Base-by-base conservation (phyloP, 2,329 filamentous ascomycete genomes). In the Ophiostoma sp. region DNA sequence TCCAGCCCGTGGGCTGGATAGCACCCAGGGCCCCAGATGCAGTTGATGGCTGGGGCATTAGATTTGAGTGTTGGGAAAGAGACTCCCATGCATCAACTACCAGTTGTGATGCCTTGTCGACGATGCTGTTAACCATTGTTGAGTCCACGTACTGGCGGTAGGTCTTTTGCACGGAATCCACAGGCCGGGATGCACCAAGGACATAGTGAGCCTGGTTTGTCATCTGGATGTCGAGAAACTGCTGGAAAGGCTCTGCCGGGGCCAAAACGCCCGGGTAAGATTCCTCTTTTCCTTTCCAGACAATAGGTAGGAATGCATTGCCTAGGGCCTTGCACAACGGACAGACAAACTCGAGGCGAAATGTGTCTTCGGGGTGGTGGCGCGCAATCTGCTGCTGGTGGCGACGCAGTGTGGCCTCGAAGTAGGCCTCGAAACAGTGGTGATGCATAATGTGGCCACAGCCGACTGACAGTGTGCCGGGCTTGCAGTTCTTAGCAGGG, bases 391-490 rank as follows among this genome's bases (percentile, higher is more conserved):
- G 95, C 76, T 95, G 92, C 27, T 87, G 87, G 77, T 99, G 96
- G 54, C 95, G 87, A 72, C 94, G 86, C 69, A 89, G 85, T 0
- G 93, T 96, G 4, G 94, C 93, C 65, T 91, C 87, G 74, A 92
- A 90, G 77, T 98, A 99, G 57, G 91, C 87, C 76, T 97, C 93
- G 77, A 99, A 99, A 80, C 95, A 99, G 74, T 87, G 89, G 78
- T 92, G 98, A 79, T 99, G 95, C 95, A 99, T 99, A 76, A 99
- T 96, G 78, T 99, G 95, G 2, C 95, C 95, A 79, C 95, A 99
- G 11, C 94, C 93, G 48, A 91, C 92, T 13, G 94, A 92, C 1
- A 98, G 90, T 0, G 94, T 91, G 0, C 94, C 95, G 23, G 86
- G 83, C 36, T 85, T 84, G 44, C 88, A 88, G 57, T 88, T 84